Evolutionary conservation across 495 filamentous ascomycete species (phyloP), one percentile per base, ranked within the genome.

Genomic region (Lichenothelia convexa): DNA sequence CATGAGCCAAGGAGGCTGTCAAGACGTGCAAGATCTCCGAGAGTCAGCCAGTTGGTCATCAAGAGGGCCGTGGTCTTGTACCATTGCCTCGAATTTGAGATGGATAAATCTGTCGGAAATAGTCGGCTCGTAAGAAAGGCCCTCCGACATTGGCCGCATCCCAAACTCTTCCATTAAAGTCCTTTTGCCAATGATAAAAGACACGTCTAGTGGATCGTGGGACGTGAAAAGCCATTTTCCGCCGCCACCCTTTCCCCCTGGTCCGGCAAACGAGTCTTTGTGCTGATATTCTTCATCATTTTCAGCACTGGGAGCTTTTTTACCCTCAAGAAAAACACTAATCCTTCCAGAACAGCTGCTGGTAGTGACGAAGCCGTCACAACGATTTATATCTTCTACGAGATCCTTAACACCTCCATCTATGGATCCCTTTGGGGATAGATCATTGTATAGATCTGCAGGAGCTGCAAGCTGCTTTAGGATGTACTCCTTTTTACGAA

Each of bases 41-140:
- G 31, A 22, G 12, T 16, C 19, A n/a, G 33, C 30, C 3, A 6
- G 30, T 52, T 27, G 48, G 15, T 29, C 24, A 9, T 11, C 24
- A 29, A 9, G 15, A 9, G 9, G 15, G 15, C 9, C 24, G 9
- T 29, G 9, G 9, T 29, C 5, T 35, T 71, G 42, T 66, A 89
- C 86, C 83, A 95, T 80, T 21, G 87, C 80, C 51, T 93, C 86
- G 49, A 87, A 93, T 54, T 89, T 86, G 61, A 93, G 80, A 51
- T 83, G 82, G 27, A 92, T 70, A 46, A 83, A 64, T 48, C 46
- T 24, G n/a, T n/a, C n/a, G n/a, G n/a, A n/a, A n/a, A n/a, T n/a
- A n/a, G n/a, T n/a, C n/a, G n/a, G n/a, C n/a, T n/a, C n/a, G n/a
- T n/a, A n/a, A n/a, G n/a, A n/a, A n/a, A n/a, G n/a, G n/a, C n/a